Evolutionary conservation across 331 rosid genomes (phyloP), one percentile per base, ranked within the genome.

Genomic region (Acacia pycnantha): DNA sequence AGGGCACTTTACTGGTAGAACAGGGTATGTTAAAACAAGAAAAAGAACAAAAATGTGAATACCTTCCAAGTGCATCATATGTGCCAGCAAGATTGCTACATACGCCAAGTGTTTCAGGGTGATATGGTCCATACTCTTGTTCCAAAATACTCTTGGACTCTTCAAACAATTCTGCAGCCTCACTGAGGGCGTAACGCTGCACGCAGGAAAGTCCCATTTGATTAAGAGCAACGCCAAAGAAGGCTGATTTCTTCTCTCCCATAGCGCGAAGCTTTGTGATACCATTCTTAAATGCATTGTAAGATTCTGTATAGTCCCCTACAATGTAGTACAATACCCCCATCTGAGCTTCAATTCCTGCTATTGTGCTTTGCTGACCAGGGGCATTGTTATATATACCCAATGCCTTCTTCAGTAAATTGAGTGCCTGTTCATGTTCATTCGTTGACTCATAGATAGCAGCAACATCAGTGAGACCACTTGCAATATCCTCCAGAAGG

Each of bases 271-370:
- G 94, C 86, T 93, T 96, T 8, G 92, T 64, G 83, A 89, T 79
- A 0, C 97, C 95, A 65, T 58, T 88, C 75, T 89, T 87, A 50
- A 96, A 88, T 81, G 94, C 80, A 56, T 86, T 79, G 79, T 94
- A 92, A 65, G 97, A 94, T 73, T 92, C 94, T 11, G 79, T 73
- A 79, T 92, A 92, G 70, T 89, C 89, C 69, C 84, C 97, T 86
- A 94, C 70, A 87, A 89, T 82, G 79, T 91, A 94, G 87, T 90
- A 77, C 89, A 96, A 82, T 65, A 92, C 98, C 69, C 99, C 99
- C 87, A 93, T 86, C 89, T 96, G 99, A 64, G 99, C 99, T 86
- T 96, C 97, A 76, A 96, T 91, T 71, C 99, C 97, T 13, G 97
- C 97, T 61, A 94, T 80, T 47, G 97, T 91, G 84, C 86, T 92